A percentile compares a stretch with the other conserved stretches of the same genome.
Evolutionary conservation across 2,329 filamentous ascomycete genomes (phyloP).

Genomic region (Aspergillus persii): DNA sequence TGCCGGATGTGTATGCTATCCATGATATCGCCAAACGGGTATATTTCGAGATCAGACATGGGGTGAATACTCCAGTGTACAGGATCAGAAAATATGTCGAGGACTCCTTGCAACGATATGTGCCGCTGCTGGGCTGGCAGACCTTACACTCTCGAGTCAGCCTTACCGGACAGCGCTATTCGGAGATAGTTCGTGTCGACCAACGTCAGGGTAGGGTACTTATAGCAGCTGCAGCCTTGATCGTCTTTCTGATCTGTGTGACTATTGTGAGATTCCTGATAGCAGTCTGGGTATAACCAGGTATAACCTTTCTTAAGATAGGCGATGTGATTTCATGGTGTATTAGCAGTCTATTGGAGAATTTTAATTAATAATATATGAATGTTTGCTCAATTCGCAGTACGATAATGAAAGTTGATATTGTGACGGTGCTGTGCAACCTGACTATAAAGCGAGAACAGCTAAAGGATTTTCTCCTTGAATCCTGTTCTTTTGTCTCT

Average conservation of each 20-base stretch:
- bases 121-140: slow-evolving; percentile 79
- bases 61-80: slow-evolving; percentile 76
- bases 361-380: no score
- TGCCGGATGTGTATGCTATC: slow-evolving; percentile 80
- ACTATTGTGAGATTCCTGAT: background rate
- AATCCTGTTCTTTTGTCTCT: no score
- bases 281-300: background rate
- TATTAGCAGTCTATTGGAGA: no score
- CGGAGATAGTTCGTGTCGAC: slow-evolving; percentile 70
- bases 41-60: slow-evolving; percentile 88
- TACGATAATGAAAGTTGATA: no score
- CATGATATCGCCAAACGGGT: slow-evolving; percentile 89
- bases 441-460: no score
- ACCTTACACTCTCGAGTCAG: slow-evolving; percentile 92
- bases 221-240: background rate
- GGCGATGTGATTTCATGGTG: no score
- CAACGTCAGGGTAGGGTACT: slow-evolving; percentile 66
- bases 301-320: no score
- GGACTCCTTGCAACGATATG: slow-evolving; percentile 72
- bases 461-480: no score
- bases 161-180: slow-evolving; percentile 90
- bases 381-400: no score
- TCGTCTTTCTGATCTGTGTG: background rate
- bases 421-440: no score
- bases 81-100: slow-evolving; percentile 80